Conservation (phyloP, 2,329 filamentous ascomycete species). For the Paramyrothecium sp. region DNA sequence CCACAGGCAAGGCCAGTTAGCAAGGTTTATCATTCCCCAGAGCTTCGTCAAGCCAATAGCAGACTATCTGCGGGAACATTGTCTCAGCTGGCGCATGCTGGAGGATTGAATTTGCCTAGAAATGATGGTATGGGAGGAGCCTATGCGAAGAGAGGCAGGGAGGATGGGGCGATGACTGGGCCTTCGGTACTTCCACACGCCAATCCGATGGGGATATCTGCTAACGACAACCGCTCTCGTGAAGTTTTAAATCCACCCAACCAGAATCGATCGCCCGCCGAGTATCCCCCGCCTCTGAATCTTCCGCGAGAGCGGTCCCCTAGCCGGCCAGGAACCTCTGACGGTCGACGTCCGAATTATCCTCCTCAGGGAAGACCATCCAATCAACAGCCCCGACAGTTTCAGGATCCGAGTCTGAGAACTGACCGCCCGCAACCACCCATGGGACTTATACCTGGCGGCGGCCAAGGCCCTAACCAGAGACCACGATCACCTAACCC, state of each 20-base stretch:
- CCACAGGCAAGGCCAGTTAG: conserved; percentile 68
- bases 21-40: conserved; percentile 70
- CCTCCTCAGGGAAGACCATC: conserved; percentile 20
- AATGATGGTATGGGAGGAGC: conserved; percentile 22
- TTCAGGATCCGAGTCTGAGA: conserved; percentile 23
- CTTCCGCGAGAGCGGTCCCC: conserved; percentile 37
- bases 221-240: conserved; percentile 54
- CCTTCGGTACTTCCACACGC: conserved; percentile 51
- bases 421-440: conserved; percentile 13
- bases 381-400: conserved; percentile 25
- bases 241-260: conserved; percentile 47
- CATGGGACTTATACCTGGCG: conserved; percentile 9
- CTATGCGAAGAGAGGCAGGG: conserved; percentile 24
- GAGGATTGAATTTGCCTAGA: conserved; percentile 46
- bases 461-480: neutral
- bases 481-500: conserved; percentile 5
- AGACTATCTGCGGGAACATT: conserved; percentile 82
- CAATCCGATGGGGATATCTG: conserved; percentile 48
- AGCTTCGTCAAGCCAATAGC: conserved; percentile 77
- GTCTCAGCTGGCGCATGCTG: conserved; percentile 73
- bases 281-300: conserved; percentile 39
- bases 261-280: conserved; percentile 31
- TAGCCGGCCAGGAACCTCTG: conserved; percentile 28
- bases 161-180: conserved; percentile 33
- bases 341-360: conserved; percentile 28